Evolutionary conservation across 805 yeast species (phyloP).

Genomic region (Metschnikowia reukaufii): DNA sequence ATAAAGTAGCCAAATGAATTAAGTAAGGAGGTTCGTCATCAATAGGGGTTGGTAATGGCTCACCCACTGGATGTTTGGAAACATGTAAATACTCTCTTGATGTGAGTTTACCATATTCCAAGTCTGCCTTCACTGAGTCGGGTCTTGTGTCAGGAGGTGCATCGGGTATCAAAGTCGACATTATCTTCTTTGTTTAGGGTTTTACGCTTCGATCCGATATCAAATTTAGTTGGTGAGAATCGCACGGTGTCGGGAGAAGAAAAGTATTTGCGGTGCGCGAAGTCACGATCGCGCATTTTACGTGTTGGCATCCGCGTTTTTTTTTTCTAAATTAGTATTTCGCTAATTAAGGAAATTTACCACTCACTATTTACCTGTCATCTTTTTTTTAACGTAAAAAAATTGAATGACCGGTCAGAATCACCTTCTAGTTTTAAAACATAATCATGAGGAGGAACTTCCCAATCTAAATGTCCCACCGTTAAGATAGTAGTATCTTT

Average conservation of each 20-base stretch:
- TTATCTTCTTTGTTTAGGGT: neutral
- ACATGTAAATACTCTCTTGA: conserved; percentile 63
- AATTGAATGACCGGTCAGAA: conserved; percentile 23
- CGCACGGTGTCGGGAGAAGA: conserved; percentile 1
- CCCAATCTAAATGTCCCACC: conserved; percentile 82
- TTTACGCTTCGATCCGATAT: neutral
- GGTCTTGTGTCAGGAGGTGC: conserved; percentile 40
- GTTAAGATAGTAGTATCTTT: conserved; percentile 63
- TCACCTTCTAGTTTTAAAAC: conserved; percentile 35
- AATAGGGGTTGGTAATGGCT: conserved; percentile 59
- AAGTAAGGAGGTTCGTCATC: conserved; percentile 87
- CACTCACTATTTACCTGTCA: too few species aligned
- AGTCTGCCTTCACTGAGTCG: conserved; percentile 40
- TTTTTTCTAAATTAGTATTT: neutral
- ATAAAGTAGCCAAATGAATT: conserved; percentile 76
- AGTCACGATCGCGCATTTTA: conserved; percentile 2
- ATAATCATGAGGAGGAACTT: conserved; percentile 69
- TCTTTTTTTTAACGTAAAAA: conserved; percentile 1
- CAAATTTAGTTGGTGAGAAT: neutral
- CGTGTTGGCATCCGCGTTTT: neutral
- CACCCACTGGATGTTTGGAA: conserved; percentile 56
- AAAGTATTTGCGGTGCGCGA: conserved; percentile 7
- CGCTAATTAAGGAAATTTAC: too few species aligned
- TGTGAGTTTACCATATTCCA: conserved; percentile 73
- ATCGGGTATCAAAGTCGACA: conserved; percentile 34